Evolutionary conservation across 768 basidiomycete genomes (phyloP), one percentile per base, ranked within the genome.

Genomic region (Agaricus sinodeliciosus): DNA sequence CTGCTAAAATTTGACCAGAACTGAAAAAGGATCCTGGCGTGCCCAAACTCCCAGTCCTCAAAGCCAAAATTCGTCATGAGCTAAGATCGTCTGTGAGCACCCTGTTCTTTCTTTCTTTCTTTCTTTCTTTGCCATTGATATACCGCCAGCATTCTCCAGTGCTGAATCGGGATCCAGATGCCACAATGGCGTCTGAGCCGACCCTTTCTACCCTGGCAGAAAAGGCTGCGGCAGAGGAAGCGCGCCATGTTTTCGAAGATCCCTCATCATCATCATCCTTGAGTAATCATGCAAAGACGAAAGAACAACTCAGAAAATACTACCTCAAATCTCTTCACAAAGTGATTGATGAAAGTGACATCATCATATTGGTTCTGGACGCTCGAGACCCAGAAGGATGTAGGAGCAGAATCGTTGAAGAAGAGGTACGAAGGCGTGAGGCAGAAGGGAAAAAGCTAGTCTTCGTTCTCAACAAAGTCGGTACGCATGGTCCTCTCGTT

Each of bases 391-490:
- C 96, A 2, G 88, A 95, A 54, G 94, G 95, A 0, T 94, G 92
- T 39, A 71, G 95, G 58, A 95, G 92, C 68, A 76, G 87, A 48
- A 76, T 95, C 36, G 93, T 98, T 3, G 96, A 99, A 66, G 91
- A 95, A 63, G 94, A 96, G 65, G 93, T 96, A 0, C 74, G 88
- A 42, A 74, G 90, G 57, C 76, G 89, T 34, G 93, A 94, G 64
- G 73, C 72, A 19, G 90, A 95, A 57, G 90, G 94, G 7, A 99
- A 99, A 74, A 89, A 84, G 64, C 71, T 98, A 27, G 84, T 99
- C 2, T 91, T 93, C 49, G 91, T 97, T 2, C 66, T 99, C n/a
- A 98, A 97, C 68, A 97, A 99, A 72, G 88, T 96, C 54, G 95
- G 95, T 93, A 56, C 53, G 84, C 69, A 44, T 25, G 51, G 41